Conservation (phyloP, 2,329 filamentous ascomycete species). For the Zasmidium angulare region DNA sequence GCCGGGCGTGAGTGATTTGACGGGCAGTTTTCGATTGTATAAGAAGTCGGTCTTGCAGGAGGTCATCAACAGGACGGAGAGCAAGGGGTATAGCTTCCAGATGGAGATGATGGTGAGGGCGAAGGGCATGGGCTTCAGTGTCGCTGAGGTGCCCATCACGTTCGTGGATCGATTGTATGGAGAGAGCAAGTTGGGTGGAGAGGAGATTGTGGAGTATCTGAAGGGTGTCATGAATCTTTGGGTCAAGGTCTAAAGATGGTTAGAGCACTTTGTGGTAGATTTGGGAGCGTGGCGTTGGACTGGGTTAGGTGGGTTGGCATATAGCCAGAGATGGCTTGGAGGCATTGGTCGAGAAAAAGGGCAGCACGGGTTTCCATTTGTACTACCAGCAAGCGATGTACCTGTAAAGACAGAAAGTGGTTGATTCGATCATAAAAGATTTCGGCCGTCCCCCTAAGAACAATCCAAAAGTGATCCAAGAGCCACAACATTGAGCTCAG, state of each 20-base stretch:
- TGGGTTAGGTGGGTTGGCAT: background rate
- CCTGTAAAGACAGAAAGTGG: background rate
- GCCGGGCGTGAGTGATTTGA: constrained; percentile 92
- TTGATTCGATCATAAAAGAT: no score
- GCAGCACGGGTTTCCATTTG: background rate
- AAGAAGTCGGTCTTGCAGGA: constrained; percentile 86
- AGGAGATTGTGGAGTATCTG: constrained; percentile 95
- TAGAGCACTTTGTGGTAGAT: no score
- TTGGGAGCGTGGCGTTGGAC: background rate
- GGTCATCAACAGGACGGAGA: constrained; percentile 87
- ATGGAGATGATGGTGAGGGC: constrained; percentile 99
- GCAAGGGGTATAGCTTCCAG: constrained; percentile 98
- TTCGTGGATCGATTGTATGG: constrained; percentile 96
- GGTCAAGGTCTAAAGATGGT: constrained; percentile 46
- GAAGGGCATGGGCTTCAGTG: constrained; percentile 91
- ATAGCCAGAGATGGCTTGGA: background rate
- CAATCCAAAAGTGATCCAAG: background rate
- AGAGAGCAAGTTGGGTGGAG: constrained; percentile 88
- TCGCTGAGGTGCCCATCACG: constrained; percentile 92
- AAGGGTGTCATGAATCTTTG: constrained; percentile 59
- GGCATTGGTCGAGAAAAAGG: background rate
- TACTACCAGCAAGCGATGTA: background rate
- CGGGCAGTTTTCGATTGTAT: constrained; percentile 91
- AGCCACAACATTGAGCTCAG: background rate
- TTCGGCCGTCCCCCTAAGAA: no score